Evolutionary conservation across 768 basidiomycete species (phyloP).

Genomic region (Amyloporia xantha): DNA sequence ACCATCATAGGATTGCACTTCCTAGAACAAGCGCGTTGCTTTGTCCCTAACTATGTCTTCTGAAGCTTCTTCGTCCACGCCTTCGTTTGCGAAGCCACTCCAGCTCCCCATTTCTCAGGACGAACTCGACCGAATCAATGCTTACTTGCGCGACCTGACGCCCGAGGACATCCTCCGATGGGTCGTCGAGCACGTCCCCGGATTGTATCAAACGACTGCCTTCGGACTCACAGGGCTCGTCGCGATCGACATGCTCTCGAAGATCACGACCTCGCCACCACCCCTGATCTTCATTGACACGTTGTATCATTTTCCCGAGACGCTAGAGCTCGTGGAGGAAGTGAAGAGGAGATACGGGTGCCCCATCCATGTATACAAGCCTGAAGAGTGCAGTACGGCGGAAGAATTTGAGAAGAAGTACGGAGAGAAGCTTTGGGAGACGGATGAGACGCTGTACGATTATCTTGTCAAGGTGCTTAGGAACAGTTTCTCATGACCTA

Average conservation of each 20-base stretch:
- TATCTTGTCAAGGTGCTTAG: constrained; percentile 77
- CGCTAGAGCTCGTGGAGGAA: constrained; percentile 81
- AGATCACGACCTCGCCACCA: constrained; percentile 58
- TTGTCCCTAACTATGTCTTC: background rate
- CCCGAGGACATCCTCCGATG: constrained; percentile 85
- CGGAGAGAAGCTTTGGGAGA: constrained; percentile 83
- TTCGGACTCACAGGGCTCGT: constrained; percentile 95
- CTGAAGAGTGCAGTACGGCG: constrained; percentile 58
- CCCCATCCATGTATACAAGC: constrained; percentile 71
- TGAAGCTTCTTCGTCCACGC: constrained; percentile 11
- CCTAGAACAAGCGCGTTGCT: no score
- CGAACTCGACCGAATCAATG: constrained; percentile 65
- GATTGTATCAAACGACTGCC: constrained; percentile 89
- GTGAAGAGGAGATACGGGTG: constrained; percentile 71
- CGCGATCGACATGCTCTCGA: constrained; percentile 90
- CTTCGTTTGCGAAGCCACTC: constrained; percentile 37
- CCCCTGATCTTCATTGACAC: constrained; percentile 97
- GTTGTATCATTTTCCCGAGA: constrained; percentile 92
- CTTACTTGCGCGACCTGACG: constrained; percentile 57
- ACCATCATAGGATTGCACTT: no score
- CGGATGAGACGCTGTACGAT: constrained; percentile 83
- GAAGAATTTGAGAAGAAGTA: constrained; percentile 74
- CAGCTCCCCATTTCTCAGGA: constrained; percentile 51
- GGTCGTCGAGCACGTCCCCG: constrained; percentile 75
- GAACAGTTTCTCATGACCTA: background rate